These are phyloP conservation scores for Starmera amethionina DNA, from an alignment of 805 yeast species.

Conservation along the genomic window DNA sequence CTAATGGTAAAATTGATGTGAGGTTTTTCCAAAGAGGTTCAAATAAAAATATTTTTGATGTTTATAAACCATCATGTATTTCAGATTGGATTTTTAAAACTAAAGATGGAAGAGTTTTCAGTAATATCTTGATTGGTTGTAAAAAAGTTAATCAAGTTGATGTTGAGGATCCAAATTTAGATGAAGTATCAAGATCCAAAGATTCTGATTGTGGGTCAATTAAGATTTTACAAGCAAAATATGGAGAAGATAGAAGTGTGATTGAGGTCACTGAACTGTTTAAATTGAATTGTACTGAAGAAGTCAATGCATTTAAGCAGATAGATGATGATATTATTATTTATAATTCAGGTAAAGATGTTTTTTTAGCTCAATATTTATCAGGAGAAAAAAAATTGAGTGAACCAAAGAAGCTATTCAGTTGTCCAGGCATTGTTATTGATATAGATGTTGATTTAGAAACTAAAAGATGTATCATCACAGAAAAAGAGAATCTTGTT, in stretches of 20 bases:
- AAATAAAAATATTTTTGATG: constrained; percentile 4
- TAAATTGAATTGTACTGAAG: constrained; percentile 12
- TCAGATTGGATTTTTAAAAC: constrained; percentile 25
- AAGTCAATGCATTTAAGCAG: constrained; percentile 14
- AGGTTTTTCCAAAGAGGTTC: constrained; percentile 4
- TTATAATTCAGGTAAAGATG: constrained; percentile 10
- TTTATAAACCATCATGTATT: constrained; percentile 21
- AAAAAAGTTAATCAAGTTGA: not conserved
- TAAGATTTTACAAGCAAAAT: constrained; percentile 12
- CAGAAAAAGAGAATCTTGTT: constrained; percentile 21
- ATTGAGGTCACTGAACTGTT: constrained; percentile 10
- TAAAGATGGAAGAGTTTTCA: constrained; percentile 8
- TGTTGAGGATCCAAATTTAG: too few relatives aligned
- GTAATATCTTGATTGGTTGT: constrained; percentile 26
- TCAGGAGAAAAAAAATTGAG: constrained; percentile 6
- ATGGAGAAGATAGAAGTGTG: constrained; percentile 1
- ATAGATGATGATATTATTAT: constrained; percentile 7
- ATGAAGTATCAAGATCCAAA: too few relatives aligned
- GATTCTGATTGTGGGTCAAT: constrained; percentile 11
- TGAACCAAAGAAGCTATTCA: constrained; percentile 4
- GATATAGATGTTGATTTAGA: constrained; percentile 15
- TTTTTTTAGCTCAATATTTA: constrained; percentile 9
- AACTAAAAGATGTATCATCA: constrained; percentile 10
- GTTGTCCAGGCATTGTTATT: constrained; percentile 7
- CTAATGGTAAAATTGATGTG: constrained; percentile 5